Base-by-base conservation (phyloP, 2,329 filamentous ascomycete genomes). In the Alternaria dauci region DNA sequence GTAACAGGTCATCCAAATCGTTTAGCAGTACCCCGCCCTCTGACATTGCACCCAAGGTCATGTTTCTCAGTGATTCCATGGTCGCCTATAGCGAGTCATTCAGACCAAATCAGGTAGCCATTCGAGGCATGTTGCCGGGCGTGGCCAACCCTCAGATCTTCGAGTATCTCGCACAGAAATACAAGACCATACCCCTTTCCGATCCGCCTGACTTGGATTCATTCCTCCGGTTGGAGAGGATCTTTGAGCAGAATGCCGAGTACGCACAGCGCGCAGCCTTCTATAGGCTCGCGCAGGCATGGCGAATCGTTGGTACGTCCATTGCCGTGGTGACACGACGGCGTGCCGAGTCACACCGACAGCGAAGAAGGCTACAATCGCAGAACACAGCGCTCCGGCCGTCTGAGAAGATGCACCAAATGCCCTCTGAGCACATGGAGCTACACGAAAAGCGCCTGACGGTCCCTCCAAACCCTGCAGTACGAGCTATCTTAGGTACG, bases 251-350 rank as follows among this genome's bases (percentile, higher is more conserved):
- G 34, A 89, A 88, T 73, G 84, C 84, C 5, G 77, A 81, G 46
- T 81, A 84, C 64, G 85, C 85, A 26, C 81, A 86, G 62, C 76
- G 80, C 58, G 81, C 81, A 34, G 81, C 82, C 39, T 76, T 83
- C 62, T 79, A 83, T 65, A 81, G 83, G 55, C 76, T 86, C 46
- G 84, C 87, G 32, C 84, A 88, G 63, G 86, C 85, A 20, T 89
- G 87, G 87, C 83, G 82, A 55, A 81, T 89, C 23, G 74, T 88
- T 34, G 84, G 83, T 55, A 79, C 81, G 56, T 80, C 82, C 26
- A 78, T 87, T 54, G 71, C 82, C 2, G 80, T 83, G 58, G 84
- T 86, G 59, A 78, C 87, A 28, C 77, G 69, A 39, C 73, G 75
- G 11, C 73, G 79, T 46, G 76, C 75, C 61, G 73, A 74, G 56